Conservation (phyloP, 345 rosid genomes). For the Euphorbia pulcherrima region DNA sequence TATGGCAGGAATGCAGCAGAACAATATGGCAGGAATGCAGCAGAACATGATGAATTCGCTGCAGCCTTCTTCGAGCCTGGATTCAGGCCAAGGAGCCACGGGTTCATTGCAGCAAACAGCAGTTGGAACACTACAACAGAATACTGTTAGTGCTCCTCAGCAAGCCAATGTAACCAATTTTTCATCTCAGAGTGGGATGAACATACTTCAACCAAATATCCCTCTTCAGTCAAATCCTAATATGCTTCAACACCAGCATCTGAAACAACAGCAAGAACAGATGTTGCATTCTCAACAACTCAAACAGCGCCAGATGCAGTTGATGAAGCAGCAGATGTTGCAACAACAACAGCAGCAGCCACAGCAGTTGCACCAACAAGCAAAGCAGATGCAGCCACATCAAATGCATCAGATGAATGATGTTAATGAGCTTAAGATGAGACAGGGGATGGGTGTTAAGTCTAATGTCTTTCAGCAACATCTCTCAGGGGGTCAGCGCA, state of each 20-base stretch:
- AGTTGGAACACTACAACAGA: conserved; percentile 60
- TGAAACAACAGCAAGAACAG: conserved; percentile 53
- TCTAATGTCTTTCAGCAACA: conserved; percentile 72
- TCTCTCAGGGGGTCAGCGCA: conserved; percentile 51
- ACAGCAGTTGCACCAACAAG: conserved; percentile 55
- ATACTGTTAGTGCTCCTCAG: conserved; percentile 45
- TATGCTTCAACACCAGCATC: conserved; percentile 73
- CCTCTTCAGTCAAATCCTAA: conserved; percentile 60
- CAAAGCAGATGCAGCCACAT: conserved; percentile 61
- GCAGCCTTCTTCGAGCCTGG: conserved; percentile 54
- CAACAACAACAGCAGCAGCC: conserved; percentile 49
- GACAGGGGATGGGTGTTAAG: conserved; percentile 66
- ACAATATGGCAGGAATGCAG: conserved; percentile 58
- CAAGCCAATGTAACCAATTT: too few relatives aligned
- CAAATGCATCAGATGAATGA: conserved; percentile 76
- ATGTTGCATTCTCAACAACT: conserved; percentile 49
- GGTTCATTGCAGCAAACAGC: conserved; percentile 57
- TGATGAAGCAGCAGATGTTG: conserved; percentile 41
- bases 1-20: conserved; percentile 58
- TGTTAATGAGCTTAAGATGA: conserved; percentile 57
- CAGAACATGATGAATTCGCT: conserved; percentile 63
- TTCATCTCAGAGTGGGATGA: conserved; percentile 69
- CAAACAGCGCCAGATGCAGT: conserved; percentile 60
- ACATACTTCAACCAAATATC: conserved; percentile 53
- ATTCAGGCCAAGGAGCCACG: conserved; percentile 66